These are phyloP conservation scores for Lasiodiplodia citricola DNA, from an alignment of 2,329 filamentous ascomycete species.

Conservation along the genomic window DNA sequence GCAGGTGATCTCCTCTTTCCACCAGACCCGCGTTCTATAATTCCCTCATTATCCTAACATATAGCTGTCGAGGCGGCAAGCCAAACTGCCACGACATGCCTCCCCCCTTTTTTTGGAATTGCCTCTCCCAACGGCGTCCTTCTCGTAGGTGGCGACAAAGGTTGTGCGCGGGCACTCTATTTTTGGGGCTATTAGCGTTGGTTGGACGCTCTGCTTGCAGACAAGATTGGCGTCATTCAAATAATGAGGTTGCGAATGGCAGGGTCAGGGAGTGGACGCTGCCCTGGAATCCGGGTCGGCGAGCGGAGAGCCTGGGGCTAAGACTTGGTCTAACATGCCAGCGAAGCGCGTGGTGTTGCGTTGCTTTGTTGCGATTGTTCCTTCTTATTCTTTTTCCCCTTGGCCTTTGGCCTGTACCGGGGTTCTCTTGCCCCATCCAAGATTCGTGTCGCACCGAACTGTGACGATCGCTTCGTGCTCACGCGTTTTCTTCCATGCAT, in stretches of 20 bases:
- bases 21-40: background rate
- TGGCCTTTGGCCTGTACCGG: background rate
- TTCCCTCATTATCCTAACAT: conserved; percentile 13
- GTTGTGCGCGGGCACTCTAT: background rate
- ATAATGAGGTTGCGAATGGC: conserved; percentile 6
- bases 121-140: background rate
- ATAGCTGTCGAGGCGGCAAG: conserved; percentile 14
- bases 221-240: background rate
- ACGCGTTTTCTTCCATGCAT: background rate
- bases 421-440: background rate
- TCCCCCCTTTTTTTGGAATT: conserved; percentile 9
- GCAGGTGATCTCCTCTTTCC: conserved; percentile 11
- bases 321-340: background rate
- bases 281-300: conserved; percentile 5
- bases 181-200: background rate
- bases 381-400: background rate
- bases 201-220: background rate
- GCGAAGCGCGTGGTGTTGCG: conserved; percentile 6
- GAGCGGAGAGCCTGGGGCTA: background rate
- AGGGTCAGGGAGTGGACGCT: background rate
- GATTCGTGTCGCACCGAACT: background rate
- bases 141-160: conserved; percentile 5
- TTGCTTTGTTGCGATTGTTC: conserved; percentile 3
- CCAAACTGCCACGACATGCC: conserved; percentile 19
- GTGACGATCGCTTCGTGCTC: background rate